phyloP scores from a whole-genome alignment of 352 stramenopile species.

The Globisporangium spiculum region DNA sequence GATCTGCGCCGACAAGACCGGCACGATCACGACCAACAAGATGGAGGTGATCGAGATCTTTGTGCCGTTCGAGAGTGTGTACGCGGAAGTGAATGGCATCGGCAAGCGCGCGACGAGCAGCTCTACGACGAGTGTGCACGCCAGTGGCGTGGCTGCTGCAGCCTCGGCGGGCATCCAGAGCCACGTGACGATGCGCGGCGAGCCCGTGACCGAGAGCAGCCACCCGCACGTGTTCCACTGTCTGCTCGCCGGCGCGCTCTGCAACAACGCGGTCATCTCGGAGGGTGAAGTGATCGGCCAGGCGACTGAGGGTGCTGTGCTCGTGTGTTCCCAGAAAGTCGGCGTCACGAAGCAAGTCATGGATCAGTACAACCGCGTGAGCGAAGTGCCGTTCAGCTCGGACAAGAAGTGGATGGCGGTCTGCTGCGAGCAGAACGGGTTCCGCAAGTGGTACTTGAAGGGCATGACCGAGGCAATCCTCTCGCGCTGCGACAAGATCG shows the following conservation, averaged over 20 bases:
- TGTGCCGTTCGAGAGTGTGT: slow-evolving; percentile 72
- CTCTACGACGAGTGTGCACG: background rate
- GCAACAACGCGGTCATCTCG: slow-evolving; percentile 69
- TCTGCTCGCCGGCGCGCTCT: slow-evolving; percentile 67
- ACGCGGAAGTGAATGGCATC: slow-evolving; percentile 62
- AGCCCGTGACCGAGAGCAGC: slow-evolving; percentile 52
- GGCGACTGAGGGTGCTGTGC: slow-evolving; percentile 71
- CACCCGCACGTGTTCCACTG: slow-evolving; percentile 77
- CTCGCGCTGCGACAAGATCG: slow-evolving; percentile 64
- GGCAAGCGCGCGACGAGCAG: slow-evolving; percentile 24
- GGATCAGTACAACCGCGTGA: slow-evolving; percentile 66
- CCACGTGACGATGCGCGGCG: slow-evolving; percentile 57
- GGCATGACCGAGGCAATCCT: slow-evolving; percentile 84
- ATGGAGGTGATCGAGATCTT: slow-evolving; percentile 86
- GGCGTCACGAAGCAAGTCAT: slow-evolving; percentile 40
- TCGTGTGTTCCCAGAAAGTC: slow-evolving; percentile 67
- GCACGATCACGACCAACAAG: slow-evolving; percentile 92
- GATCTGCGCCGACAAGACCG: slow-evolving; percentile 94
- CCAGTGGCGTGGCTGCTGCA: background rate
- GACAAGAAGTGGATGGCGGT: slow-evolving; percentile 98
- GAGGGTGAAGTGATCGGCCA: slow-evolving; percentile 76
- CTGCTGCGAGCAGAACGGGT: slow-evolving; percentile 56
- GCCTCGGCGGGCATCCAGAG: slow-evolving; percentile 15
- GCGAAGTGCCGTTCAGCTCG: slow-evolving; percentile 94
- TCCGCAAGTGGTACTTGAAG: slow-evolving; percentile 73